phyloP scores from a whole-genome alignment of 2,329 filamentous ascomycete species.

The Stromatinia cepivora region DNA sequence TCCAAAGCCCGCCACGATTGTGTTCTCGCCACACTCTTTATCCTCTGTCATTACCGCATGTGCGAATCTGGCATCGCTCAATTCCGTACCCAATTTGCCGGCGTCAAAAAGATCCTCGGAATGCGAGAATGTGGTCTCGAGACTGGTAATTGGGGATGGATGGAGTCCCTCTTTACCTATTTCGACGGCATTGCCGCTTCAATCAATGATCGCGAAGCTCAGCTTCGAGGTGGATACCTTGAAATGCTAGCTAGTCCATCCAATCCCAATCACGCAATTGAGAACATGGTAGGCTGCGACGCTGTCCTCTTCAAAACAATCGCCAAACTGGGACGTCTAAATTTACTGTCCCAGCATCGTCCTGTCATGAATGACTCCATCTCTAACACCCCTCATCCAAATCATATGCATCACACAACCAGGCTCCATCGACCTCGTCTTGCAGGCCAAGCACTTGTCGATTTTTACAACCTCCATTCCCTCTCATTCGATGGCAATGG shows the following conservation, averaged over 20 bases:
- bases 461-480: slow-evolving; percentile 54
- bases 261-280: slow-evolving; percentile 59
- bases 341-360: slow-evolving; percentile 74
- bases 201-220: slow-evolving; percentile 87
- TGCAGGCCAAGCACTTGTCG: slow-evolving; percentile 46
- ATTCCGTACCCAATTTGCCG: slow-evolving; percentile 90
- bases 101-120: slow-evolving; percentile 84
- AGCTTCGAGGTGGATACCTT: slow-evolving; percentile 64
- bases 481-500: slow-evolving; percentile 68
- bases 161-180: slow-evolving; percentile 90
- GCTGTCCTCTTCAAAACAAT: slow-evolving; percentile 83
- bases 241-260: slow-evolving; percentile 63
- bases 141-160: slow-evolving; percentile 76
- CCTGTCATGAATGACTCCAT: slow-evolving; percentile 52
- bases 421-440: slow-evolving; percentile 42
- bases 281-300: slow-evolving; percentile 88
- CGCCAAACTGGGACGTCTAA: slow-evolving; percentile 78
- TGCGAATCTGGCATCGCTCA: slow-evolving; percentile 91
- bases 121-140: slow-evolving; percentile 66
- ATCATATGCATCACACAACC: slow-evolving; percentile 35
- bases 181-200: slow-evolving; percentile 91
- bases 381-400: slow-evolving; percentile 29
- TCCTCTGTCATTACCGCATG: slow-evolving; percentile 90
- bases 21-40: slow-evolving; percentile 80
- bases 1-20: slow-evolving; percentile 78